A percentile compares a stretch with the other conserved stretches of the same genome.
These are phyloP conservation scores for Colletotrichum sp. DNA, from an alignment of 2,329 filamentous ascomycete genomes.

Conservation along the genomic window DNA sequence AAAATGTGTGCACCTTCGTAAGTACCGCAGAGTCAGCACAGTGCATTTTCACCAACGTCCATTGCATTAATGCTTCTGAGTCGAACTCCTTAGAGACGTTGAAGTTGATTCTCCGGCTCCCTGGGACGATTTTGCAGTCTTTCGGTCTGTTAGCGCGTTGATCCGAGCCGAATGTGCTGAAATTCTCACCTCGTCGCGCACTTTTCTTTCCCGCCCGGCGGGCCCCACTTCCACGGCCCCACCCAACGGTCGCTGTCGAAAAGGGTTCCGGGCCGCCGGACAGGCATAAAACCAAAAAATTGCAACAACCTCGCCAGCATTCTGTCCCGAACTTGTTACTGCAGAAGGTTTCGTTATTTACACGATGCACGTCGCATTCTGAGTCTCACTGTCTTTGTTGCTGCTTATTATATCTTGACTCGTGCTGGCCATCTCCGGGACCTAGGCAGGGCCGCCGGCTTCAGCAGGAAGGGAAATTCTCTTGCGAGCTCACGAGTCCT, in stretches of 20 bases:
- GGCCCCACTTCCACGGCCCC: not conserved
- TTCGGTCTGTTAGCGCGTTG: not conserved
- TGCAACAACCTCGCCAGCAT: not conserved
- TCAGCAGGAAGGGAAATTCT: too few relatives aligned
- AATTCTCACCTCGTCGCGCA: not conserved
- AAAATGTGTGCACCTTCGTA: not conserved
- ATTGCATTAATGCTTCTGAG: not conserved
- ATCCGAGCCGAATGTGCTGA: not conserved
- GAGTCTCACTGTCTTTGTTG: too few relatives aligned
- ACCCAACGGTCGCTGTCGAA: not conserved
- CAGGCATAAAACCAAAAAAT: not conserved
- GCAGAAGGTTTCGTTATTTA: accelerated
- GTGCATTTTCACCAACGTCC: not conserved
- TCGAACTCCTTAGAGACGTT: not conserved
- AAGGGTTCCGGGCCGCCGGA: too few relatives aligned
- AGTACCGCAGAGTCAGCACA: not conserved
- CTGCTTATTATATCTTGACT: too few relatives aligned
- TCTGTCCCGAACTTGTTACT: accelerated
- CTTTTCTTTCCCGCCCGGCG: not conserved
- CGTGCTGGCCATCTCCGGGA: too few relatives aligned
- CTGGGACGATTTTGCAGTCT: not conserved
- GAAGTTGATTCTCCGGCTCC: accelerated
- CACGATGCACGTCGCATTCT: not conserved
- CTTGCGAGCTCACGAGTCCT: too few relatives aligned
- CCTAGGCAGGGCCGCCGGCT: too few relatives aligned